These are phyloP conservation scores for Kickxella alabastrina DNA, from an alignment of 192 early-diverging fungal genomes.

Conservation along the genomic window DNA sequence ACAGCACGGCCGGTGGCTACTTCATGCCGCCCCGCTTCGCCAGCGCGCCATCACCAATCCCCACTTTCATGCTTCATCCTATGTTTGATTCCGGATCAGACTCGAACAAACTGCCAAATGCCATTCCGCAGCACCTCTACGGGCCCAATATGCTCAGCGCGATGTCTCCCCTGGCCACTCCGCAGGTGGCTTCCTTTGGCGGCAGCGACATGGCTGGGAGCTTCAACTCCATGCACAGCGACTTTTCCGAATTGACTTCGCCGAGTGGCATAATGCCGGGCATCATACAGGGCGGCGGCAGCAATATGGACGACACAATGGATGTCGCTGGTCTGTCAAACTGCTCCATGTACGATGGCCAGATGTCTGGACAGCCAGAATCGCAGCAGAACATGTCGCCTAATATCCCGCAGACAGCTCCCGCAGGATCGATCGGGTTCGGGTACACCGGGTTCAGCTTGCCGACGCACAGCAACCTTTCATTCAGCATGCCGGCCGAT, in stretches of 20 bases:
- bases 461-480: background rate
- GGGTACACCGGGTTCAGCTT: background rate
- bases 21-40: background rate
- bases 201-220: slow-evolving; percentile 5
- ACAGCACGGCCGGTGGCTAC: background rate
- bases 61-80: no score
- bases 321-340: no score
- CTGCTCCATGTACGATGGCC: slow-evolving; percentile 10
- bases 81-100: no score
- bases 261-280: background rate
- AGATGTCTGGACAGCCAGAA: background rate
- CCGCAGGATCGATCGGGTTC: no score
- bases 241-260: slow-evolving; percentile 7
- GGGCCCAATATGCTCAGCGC: slow-evolving; percentile 1
- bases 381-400: background rate
- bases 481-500: no score
- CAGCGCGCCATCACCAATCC: background rate
- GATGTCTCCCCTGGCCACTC: background rate
- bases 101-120: background rate
- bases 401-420: no score
- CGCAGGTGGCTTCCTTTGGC: background rate
- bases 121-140: slow-evolving; percentile 6
- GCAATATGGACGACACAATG: background rate
- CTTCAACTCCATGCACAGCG: slow-evolving; percentile 16
- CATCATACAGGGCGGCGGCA: background rate